phyloP scores from a whole-genome alignment of 2,329 filamentous ascomycete genomes.

The Talaromyces funiculosus region DNA sequence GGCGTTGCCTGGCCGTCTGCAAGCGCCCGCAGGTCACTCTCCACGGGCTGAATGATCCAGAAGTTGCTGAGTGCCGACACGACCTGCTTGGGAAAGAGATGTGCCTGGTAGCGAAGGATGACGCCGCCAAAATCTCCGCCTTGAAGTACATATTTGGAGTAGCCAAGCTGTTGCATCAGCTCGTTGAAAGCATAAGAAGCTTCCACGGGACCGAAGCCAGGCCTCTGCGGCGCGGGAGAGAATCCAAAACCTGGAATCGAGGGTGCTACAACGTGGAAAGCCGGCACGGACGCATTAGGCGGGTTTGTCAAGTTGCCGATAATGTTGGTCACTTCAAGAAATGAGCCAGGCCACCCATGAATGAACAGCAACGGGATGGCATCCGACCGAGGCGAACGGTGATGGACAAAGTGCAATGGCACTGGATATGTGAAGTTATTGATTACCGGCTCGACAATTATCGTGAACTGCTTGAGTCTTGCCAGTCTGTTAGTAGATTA shows the following conservation, averaged over 20 bases:
- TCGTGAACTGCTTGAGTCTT: constrained; percentile 4
- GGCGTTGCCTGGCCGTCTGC: neutral
- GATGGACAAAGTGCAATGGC: constrained; percentile 21
- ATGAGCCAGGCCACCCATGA: constrained; percentile 35
- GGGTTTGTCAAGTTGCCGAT: constrained; percentile 22
- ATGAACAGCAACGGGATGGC: constrained; percentile 32
- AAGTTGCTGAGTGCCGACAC: neutral
- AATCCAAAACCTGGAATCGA: constrained; percentile 26
- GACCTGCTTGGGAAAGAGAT: neutral
- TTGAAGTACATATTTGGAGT: constrained; percentile 22
- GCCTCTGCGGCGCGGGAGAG: constrained; percentile 17
- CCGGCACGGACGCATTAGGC: constrained; percentile 14
- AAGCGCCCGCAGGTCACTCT: neutral
- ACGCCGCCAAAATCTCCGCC: constrained; percentile 21
- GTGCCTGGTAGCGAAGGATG: neutral
- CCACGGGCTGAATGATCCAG: neutral
- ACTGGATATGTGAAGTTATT: neutral
- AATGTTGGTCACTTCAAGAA: constrained; percentile 28
- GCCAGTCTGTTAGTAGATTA: neutral
- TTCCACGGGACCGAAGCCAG: neutral
- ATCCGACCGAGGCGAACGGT: constrained; percentile 17
- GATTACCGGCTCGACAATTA: neutral
- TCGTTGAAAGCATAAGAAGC: constrained; percentile 17
- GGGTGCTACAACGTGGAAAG: constrained; percentile 26
- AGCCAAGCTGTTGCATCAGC: constrained; percentile 22